A percentile compares a stretch with the other conserved stretches of the same genome.
Evolutionary conservation across 148 eudicot species (phyloP).

Genomic region (Dysphania ambrosioides): DNA sequence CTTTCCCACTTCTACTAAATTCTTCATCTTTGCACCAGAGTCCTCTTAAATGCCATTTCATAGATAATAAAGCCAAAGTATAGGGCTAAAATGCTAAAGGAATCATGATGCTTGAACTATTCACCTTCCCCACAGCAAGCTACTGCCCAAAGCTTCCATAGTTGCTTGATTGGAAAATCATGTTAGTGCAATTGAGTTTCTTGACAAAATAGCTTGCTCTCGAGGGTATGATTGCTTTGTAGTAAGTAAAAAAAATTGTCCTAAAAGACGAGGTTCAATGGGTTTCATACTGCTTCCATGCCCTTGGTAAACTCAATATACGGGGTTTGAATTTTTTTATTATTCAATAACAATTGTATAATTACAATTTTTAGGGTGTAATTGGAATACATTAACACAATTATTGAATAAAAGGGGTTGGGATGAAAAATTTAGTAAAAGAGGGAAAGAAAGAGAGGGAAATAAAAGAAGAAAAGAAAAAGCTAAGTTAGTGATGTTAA

Average conservation of each 20-base stretch:
- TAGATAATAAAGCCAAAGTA: constrained; percentile 67
- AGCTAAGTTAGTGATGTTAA: too few relatives aligned
- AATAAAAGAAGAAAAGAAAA: too few relatives aligned
- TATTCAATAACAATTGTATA: too few relatives aligned
- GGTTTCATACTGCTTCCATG: constrained; percentile 53
- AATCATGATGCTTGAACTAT: constrained; percentile 72
- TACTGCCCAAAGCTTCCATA: constrained; percentile 58
- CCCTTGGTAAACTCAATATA: constrained; percentile 63
- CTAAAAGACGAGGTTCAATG: constrained; percentile 39
- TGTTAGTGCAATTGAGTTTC: constrained; percentile 69
- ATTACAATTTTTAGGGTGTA: too few relatives aligned
- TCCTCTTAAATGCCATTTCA: constrained; percentile 52
- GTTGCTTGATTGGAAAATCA: constrained; percentile 46
- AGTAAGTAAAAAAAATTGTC: constrained; percentile 65
- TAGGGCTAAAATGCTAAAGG: constrained; percentile 93
- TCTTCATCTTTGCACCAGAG: too few relatives aligned
- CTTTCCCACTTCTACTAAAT: too few relatives aligned
- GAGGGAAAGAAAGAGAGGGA: too few relatives aligned
- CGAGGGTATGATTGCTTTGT: constrained; percentile 70
- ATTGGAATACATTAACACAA: too few relatives aligned
- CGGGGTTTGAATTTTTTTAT: too few relatives aligned
- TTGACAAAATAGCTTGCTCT: constrained; percentile 67
- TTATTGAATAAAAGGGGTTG: too few relatives aligned
- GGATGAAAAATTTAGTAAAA: too few relatives aligned
- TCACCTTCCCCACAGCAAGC: constrained; percentile 58